Base-by-base conservation (phyloP, 2,329 filamentous ascomycete genomes). In the Ophiosphaerella korrae region DNA sequence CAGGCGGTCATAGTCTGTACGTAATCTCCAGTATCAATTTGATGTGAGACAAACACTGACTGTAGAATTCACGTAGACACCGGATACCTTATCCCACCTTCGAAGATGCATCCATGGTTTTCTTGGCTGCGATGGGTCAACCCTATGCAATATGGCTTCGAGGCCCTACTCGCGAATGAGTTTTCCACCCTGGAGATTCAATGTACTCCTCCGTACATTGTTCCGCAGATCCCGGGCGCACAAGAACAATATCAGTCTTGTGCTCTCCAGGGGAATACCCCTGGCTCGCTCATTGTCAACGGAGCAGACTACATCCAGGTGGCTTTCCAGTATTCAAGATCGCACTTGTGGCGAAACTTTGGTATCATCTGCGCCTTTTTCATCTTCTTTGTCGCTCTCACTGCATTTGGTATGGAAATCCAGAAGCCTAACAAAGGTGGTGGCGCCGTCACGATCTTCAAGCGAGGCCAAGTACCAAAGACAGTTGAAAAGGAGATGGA, bases 121-220 rank as follows among this genome's bases (percentile, higher is more conserved):
- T 64, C 59, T 5, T 76, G 74, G 74, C 52, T 76, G 5, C 52
- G 64, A 7, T 77, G 74, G 69, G 68, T 77, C 54, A 77, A 77
- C 55, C 88, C 88, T 0, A 74, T 91, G 3, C 83, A 87, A 0
- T 90, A 90, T 50, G 85, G 79, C 0, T 91, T 90, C 50, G 85
- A 90, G 57, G 82, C 82, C 0, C 70, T 92, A 0, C 78, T 90
- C 63, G 78, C 85, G 0, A 91, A 91, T 60, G 88, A 92, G 65
- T 90, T 91, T 50, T 79, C 88, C 55, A 74, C 73, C 26, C 71
- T 85, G 1, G 69, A 80, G 1, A 78, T 87, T 24, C 64, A 79
- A 49, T 88, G 85, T 56, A 77, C 77, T 2, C 66, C 78, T 2
- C 81, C 83, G 0, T 82, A 77, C 45, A 75, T 88, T 3, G 81